Evolutionary conservation across 495 filamentous ascomycete species (phyloP).

Genomic region (Bacidia rubella): DNA sequence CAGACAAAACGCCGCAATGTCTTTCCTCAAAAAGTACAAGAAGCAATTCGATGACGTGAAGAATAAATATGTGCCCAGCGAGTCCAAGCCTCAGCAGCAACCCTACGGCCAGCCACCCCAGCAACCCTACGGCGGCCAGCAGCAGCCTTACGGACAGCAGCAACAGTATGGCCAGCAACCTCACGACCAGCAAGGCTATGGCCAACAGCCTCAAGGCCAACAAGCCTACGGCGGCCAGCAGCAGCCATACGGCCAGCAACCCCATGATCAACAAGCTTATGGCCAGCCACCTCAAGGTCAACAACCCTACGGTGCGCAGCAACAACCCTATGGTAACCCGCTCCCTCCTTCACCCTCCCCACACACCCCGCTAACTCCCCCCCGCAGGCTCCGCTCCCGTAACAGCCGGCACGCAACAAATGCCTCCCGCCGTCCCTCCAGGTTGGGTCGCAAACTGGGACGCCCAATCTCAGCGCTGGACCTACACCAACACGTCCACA

Average conservation of each 20-base stretch:
- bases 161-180: neutral
- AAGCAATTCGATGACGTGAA: conserved; percentile 9
- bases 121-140: neutral
- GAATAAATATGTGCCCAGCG: neutral
- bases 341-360: neutral
- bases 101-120: neutral
- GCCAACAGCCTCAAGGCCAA: neutral
- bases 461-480: neutral
- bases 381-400: neutral
- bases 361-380: neutral
- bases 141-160: neutral
- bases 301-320: neutral
- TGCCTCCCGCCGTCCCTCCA: conserved; percentile 2
- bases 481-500: neutral
- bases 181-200: neutral
- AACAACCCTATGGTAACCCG: neutral
- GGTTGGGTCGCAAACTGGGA: conserved; percentile 5
- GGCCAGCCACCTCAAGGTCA: neutral
- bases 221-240: neutral
- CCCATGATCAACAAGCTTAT: neutral
- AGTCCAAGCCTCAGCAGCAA: neutral
- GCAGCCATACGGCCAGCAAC: neutral
- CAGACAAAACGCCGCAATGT: conserved; percentile 1
- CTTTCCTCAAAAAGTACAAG: conserved; percentile 11
- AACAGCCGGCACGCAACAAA: neutral